Percentiles rank a stretch among this genome's conserved stretches.
Evolutionary conservation across 768 basidiomycete genomes (phyloP).

Genomic region (Pulveroboletus sp.): DNA sequence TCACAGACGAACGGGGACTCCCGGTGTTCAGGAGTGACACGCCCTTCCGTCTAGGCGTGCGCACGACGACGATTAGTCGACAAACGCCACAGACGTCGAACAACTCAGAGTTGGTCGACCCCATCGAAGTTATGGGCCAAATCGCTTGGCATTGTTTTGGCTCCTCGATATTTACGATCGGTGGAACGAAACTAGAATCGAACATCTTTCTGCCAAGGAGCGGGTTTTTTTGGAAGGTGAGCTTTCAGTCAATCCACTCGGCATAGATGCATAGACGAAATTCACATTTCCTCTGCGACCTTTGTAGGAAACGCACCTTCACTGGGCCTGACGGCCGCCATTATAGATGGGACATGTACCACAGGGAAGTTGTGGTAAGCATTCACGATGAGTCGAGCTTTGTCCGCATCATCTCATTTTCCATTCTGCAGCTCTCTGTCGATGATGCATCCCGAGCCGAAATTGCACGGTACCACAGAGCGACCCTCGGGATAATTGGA

Average conservation of each 20-base stretch:
- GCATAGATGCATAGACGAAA: too few species aligned
- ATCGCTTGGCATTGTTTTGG: slow-evolving; percentile 33
- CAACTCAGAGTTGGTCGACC: slow-evolving; percentile 9
- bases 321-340: slow-evolving; percentile 29
- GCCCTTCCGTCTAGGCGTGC: slow-evolving; percentile 17
- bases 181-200: slow-evolving; percentile 24
- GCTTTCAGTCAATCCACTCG: neutral
- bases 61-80: slow-evolving; percentile 19
- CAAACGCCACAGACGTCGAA: slow-evolving; percentile 1
- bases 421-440: slow-evolving; percentile 12
- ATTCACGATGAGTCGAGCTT: neutral
- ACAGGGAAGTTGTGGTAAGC: slow-evolving; percentile 12
- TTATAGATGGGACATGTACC: slow-evolving; percentile 31
- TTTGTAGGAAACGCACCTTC: slow-evolving; percentile 27
- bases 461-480: slow-evolving; percentile 22
- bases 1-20: slow-evolving; percentile 27
- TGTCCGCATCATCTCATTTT: neutral
- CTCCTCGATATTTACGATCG: slow-evolving; percentile 30
- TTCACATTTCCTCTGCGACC: too few species aligned
- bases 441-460: slow-evolving; percentile 15
- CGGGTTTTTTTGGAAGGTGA: slow-evolving; percentile 19
- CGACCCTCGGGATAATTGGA: slow-evolving; percentile 25
- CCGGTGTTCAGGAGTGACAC: slow-evolving; percentile 26
- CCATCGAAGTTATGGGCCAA: slow-evolving; percentile 27
- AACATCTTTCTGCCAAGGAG: slow-evolving; percentile 19